A percentile compares a stretch with the other conserved stretches of the same genome.
Evolutionary conservation across 306 rosid species (phyloP).

Genomic region (Inga leiocalycina): DNA sequence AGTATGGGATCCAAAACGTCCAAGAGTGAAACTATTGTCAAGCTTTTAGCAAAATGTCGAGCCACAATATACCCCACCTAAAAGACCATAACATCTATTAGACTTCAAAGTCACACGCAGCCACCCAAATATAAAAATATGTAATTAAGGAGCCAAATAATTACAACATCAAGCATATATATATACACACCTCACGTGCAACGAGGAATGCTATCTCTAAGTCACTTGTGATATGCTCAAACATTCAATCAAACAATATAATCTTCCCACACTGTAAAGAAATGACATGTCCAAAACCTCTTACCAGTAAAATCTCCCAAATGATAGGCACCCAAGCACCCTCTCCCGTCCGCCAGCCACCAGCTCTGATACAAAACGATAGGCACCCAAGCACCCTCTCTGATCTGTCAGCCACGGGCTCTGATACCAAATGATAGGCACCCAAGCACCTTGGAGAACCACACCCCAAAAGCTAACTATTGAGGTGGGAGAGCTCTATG

Average conservation of each 20-base stretch:
- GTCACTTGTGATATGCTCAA: constrained; percentile 69
- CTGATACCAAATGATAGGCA: too few relatives aligned
- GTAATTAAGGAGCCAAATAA: not conserved
- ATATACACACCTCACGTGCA: constrained; percentile 69
- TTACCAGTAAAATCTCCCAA: constrained; percentile 87
- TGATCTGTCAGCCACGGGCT: too few relatives aligned
- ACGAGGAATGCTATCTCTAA: constrained; percentile 75
- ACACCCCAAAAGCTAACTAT: too few relatives aligned
- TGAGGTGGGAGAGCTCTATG: too few relatives aligned
- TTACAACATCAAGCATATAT: not conserved
- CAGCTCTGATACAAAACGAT: too few relatives aligned
- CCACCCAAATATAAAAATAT: not conserved
- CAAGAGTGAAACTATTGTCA: constrained; percentile 44
- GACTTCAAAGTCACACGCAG: not conserved
- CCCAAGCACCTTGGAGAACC: too few relatives aligned
- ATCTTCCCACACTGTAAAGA: constrained; percentile 87
- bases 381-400: too few relatives aligned
- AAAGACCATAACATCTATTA: not conserved
- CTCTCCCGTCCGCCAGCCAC: too few relatives aligned
- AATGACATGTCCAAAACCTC: constrained; percentile 60
- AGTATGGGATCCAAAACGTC: too few relatives aligned
- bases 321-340: too few relatives aligned
- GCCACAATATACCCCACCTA: constrained; percentile 90
- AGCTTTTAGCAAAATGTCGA: constrained; percentile 69
- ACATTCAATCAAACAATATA: constrained; percentile 70